Conservation (phyloP, 1,284 basidiomycete genomes). For the Marasmius sp. region DNA sequence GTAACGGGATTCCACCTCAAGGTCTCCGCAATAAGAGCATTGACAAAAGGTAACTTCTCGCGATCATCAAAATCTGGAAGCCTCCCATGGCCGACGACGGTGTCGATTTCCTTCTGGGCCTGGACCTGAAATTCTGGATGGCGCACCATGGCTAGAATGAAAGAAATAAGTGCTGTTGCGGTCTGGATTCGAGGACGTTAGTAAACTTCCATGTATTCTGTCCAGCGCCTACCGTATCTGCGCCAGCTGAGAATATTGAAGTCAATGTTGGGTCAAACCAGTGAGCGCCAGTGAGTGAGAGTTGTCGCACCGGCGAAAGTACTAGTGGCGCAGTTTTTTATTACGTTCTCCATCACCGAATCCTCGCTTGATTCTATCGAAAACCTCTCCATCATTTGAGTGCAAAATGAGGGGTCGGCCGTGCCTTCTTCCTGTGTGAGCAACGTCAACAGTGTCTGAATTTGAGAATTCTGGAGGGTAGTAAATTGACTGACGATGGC, state of each 20-base stretch:
- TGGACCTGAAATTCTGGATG: conserved; percentile 24
- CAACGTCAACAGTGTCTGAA: not conserved
- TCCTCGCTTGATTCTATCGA: not conserved
- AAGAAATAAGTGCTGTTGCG: conserved; percentile 21
- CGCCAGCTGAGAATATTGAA: conserved; percentile 5
- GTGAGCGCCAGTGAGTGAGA: not conserved
- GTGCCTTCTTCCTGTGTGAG: not conserved
- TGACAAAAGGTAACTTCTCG: conserved; percentile 29
- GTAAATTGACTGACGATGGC: not conserved
- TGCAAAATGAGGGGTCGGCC: not conserved
- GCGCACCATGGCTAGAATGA: conserved; percentile 27
- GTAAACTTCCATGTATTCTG: not conserved
- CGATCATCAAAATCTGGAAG: conserved; percentile 35
- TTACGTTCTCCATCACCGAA: not conserved
- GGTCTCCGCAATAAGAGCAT: conserved; percentile 21
- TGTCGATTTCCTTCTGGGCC: conserved; percentile 35
- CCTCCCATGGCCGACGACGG: conserved; percentile 27
- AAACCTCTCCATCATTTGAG: not conserved
- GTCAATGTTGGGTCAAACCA: not conserved
- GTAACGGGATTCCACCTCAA: conserved; percentile 3
- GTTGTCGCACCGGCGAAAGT: not conserved
- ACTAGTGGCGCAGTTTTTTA: not conserved
- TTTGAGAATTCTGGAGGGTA: not conserved
- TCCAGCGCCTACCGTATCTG: conserved; percentile 15
- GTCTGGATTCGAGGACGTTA: conserved; percentile 13